Base-by-base conservation (phyloP, 1,139 yeast genomes). In the Pichia sp. region DNA sequence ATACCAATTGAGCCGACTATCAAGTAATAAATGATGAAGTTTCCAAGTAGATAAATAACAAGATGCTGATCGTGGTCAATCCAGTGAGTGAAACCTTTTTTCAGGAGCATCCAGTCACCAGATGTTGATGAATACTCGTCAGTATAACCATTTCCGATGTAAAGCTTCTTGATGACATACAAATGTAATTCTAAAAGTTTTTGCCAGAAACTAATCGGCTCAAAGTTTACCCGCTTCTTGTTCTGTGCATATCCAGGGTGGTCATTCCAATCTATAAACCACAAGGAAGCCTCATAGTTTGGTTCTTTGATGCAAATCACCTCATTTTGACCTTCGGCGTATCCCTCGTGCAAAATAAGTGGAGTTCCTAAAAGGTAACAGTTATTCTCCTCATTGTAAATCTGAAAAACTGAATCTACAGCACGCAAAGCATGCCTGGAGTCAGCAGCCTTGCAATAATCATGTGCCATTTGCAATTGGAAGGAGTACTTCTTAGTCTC, bases 281-380 rank as follows among this genome's bases (percentile, higher is more conserved):
- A 87, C 44, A 78, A 66, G 0, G 91, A 74, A 59, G 81, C 78
- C 12, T 78, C 75, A 36, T 73, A 67, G 3, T 78, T 78, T 12
- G 95, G 89, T 36, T 77, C 78, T 42, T 79, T 78, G 36, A 86
- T 76, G 67, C 96, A 89, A 22, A 85, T 69, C 2, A 87, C 88
- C 69, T 89, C 96, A 65, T 82, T 83, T 61, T 86, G 95, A 34
- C 74, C 72, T 57, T 73, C 74, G 0, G 83, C 95, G 89, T 90
- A 85, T 1, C 73, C 74, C 31, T 59, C 57, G 3, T 95, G 95
- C 41, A 88, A 70, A 58, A 72, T 75, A 7, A 74, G 74, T 34
- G 75, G 76, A 62, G 87, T 95, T 7, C 86, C 78, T 56, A 86
- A 66, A 47, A 88, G 63, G 19, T 73, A 72, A 66, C 96, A 88